Evolutionary conservation across 768 basidiomycete species (phyloP), one percentile per base, ranked within the genome.

Genomic region (Mycena latifolia): DNA sequence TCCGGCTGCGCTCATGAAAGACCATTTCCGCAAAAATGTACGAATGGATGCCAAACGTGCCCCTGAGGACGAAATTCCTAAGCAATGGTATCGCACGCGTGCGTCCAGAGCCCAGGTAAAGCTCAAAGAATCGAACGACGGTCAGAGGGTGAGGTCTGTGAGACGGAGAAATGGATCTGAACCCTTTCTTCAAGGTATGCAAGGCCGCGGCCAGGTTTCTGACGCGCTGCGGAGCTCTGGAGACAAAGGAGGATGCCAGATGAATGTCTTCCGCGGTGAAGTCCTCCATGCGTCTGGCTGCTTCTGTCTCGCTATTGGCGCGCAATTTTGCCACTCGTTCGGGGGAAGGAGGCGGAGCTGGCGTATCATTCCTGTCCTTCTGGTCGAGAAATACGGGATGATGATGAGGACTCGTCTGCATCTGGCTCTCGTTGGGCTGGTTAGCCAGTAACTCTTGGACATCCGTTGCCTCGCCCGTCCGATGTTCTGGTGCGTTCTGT

Each of bases 21-120:
- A 82, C 66, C 82, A 86, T 82, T 69, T 86, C 82, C 1, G 80
- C 80, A 48, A 81, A 77, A 20, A 82, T 51, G 51, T 81, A 81
- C 17, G 69, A 25, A 9, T 12, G 11, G 45, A 7, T 18, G n/a
- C 5, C 24, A 2, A n/a, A 3, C 24, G 18, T 43, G 41, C 20
- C 11, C 20, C 73, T 72, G 37, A 78, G 66, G 10, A 75, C 78
- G 22, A 75, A 69, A 24, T 75, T 72, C 41, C 81, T 76, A 9
- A 85, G 73, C 14, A 78, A 63, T 9, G 69, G 65, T 8, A 84
- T 69, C 0, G 79, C 81, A 6, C 68, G 69, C 9, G 72, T 77
- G 27, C 81, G 75, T 0, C 80, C 82, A 2, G 76, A 73, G 6
- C 74, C 65, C 5, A 76, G 64, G 55, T 83, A 85, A 0, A 63